Percentiles rank a stretch among this genome's conserved stretches.
Conservation (phyloP, 176 grass and related monocot genomes). For the Oryza brachyantha region DNA sequence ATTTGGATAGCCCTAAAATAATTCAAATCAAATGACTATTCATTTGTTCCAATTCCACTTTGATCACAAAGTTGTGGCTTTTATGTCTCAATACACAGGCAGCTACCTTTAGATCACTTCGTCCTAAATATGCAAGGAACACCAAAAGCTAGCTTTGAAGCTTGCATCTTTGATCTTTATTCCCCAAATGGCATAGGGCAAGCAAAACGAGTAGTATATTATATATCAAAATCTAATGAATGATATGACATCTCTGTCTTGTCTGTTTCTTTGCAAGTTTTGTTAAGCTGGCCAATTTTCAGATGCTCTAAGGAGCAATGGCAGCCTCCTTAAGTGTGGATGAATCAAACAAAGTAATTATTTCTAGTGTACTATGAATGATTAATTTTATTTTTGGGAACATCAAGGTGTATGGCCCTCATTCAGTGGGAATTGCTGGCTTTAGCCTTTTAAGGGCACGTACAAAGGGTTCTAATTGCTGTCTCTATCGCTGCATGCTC, state of each 20-base stretch:
- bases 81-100: background rate
- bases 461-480: too few species aligned
- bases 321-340: conserved; percentile 35
- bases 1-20: background rate
- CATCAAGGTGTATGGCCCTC: conserved; percentile 30
- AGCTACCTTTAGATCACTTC: background rate
- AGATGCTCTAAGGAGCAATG: conserved; percentile 33
- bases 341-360: background rate
- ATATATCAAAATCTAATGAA: background rate
- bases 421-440: conserved; percentile 33
- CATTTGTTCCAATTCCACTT: background rate
- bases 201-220: conserved; percentile 1
- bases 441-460: too few species aligned
- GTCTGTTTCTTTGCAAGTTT: conserved; percentile 34
- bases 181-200: background rate
- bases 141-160: conserved; percentile 10
- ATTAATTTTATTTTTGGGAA: conserved; percentile 16
- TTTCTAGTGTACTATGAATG: background rate
- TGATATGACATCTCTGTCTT: conserved; percentile 28
- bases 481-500: too few species aligned
- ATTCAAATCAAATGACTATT: background rate
- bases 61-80: background rate
- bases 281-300: conserved; percentile 12
- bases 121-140: conserved; percentile 9
- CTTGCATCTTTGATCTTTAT: conserved; percentile 33